phyloP scores from a whole-genome alignment of 805 yeast species.

The Cyberlindnera subsufficiens region DNA sequence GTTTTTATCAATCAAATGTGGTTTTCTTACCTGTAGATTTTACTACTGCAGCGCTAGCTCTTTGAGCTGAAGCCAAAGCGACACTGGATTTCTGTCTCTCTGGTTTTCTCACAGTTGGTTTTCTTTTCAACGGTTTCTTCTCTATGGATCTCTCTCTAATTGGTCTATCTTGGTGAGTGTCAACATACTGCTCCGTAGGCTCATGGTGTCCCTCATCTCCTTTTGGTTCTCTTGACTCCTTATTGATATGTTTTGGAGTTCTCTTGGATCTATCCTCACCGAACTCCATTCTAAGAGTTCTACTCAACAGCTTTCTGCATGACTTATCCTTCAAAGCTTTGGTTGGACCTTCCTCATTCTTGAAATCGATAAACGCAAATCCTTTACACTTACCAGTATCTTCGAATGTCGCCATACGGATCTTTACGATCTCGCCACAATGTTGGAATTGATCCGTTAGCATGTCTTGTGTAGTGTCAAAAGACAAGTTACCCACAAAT shows the following conservation, averaged over 20 bases:
- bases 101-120: slow-evolving; percentile 2
- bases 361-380: slow-evolving; percentile 87
- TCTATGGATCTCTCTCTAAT: slow-evolving; percentile 19
- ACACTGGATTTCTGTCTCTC: slow-evolving; percentile 57
- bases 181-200: slow-evolving; percentile 4
- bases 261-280: slow-evolving; percentile 93
- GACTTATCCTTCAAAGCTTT: slow-evolving; percentile 70
- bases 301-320: slow-evolving; percentile 59
- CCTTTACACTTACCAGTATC: slow-evolving; percentile 97
- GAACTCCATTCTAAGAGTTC: slow-evolving; percentile 79
- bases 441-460: slow-evolving; percentile 80
- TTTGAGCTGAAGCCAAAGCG: slow-evolving; percentile 82
- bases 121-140: slow-evolving; percentile 1
- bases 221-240: slow-evolving; percentile 5
- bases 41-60: slow-evolving; percentile 86
- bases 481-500: slow-evolving; percentile 90
- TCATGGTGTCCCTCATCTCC: slow-evolving; percentile 5
- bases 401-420: slow-evolving; percentile 97
- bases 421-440: slow-evolving; percentile 79
- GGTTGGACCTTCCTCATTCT: slow-evolving; percentile 74
- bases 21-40: slow-evolving; percentile 86
- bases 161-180: slow-evolving; percentile 14
- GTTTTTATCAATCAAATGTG: slow-evolving; percentile 20
- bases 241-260: slow-evolving; percentile 18
- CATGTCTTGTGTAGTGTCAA: slow-evolving; percentile 80